phyloP scores from a whole-genome alignment of 805 yeast species.

The Saccharomyces mikatae region DNA sequence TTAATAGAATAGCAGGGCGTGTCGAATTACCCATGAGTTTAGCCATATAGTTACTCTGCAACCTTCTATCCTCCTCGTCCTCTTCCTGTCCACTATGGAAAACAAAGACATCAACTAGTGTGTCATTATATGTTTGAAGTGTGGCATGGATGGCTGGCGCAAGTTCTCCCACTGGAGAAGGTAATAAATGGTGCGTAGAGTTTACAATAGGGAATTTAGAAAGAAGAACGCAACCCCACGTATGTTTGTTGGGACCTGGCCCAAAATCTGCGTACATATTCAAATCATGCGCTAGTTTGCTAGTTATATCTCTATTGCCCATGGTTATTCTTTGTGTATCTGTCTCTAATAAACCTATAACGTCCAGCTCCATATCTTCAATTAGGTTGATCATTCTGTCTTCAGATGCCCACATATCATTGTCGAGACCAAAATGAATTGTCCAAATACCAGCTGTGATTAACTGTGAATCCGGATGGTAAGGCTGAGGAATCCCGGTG shows the following conservation, averaged over 20 bases:
- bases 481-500: slow-evolving; percentile 51
- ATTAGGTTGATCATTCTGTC: slow-evolving; percentile 79
- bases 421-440: slow-evolving; percentile 92
- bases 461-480: slow-evolving; percentile 57
- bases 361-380: slow-evolving; percentile 80
- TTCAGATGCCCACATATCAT: slow-evolving; percentile 97
- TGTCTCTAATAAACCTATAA: slow-evolving; percentile 82
- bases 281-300: slow-evolving; percentile 81
- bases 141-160: slow-evolving; percentile 99
- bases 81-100: slow-evolving; percentile 98
- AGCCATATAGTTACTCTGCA: slow-evolving; percentile 71
- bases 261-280: slow-evolving; percentile 95
- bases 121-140: slow-evolving; percentile 76
- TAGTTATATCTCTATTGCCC: slow-evolving; percentile 93
- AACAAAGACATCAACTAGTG: slow-evolving; percentile 78
- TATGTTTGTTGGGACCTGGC: slow-evolving; percentile 95
- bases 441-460: slow-evolving; percentile 98
- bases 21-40: slow-evolving; percentile 74
- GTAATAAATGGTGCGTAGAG: slow-evolving; percentile 84
- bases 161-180: slow-evolving; percentile 95
- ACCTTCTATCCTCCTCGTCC: slow-evolving; percentile 85
- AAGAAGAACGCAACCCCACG: slow-evolving; percentile 93
- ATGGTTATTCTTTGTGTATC: slow-evolving; percentile 91
- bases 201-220: slow-evolving; percentile 90
- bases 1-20: slow-evolving; percentile 77